Evolutionary conservation across 31 red algal species (phyloP), one percentile per base, ranked within the genome.

Genomic region (Porphyra umbilicalis): DNA sequence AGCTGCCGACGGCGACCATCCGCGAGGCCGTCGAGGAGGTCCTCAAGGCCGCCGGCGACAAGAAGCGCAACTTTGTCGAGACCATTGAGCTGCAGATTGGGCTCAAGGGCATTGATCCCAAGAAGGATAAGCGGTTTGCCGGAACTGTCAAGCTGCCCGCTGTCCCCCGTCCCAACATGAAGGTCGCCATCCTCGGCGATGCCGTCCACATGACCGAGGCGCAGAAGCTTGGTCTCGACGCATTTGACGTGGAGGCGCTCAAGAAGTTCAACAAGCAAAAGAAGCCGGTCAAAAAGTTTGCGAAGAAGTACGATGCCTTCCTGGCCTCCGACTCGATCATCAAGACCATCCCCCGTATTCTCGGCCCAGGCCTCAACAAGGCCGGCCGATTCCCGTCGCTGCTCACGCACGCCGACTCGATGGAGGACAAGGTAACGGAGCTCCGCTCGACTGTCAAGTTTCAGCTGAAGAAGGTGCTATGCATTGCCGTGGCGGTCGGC

Each of bases 261-360:
- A 98, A 95, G 83, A 95, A 95, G 90, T 98, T 98, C 81, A 98
- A 98, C 93, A 98, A 98, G 82, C 93, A 95, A 78, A 98, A 98
- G 93, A 98, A 98, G 77, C 96, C 96, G 57, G 95, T 98, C 87
- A 98, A 98, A 87, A 98, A 98, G 90, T 98, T 98, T 91, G 92
- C 92, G 29, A 95, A 98, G 90, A 92, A 95, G 84, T 98, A 98
- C 83, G 96, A 95, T 68, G 96, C 96, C 35, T 98, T 98, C 81
- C 82, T 98, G 32, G 96, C 96, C 36, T 93, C 90, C 25, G 96
- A 98, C 75, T 87, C 89, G 7, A 90, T 98, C 76, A 98, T 98
- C 81, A 92, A 93, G 80, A 92, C 89, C 68, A 95, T 98, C 82
- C 92, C 92, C 77, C 88, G 96, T 75, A 94, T 98, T 68, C 81